These are phyloP conservation scores for Agrostemma githago DNA, from an alignment of 148 eudicot genomes.

Conservation along the genomic window DNA sequence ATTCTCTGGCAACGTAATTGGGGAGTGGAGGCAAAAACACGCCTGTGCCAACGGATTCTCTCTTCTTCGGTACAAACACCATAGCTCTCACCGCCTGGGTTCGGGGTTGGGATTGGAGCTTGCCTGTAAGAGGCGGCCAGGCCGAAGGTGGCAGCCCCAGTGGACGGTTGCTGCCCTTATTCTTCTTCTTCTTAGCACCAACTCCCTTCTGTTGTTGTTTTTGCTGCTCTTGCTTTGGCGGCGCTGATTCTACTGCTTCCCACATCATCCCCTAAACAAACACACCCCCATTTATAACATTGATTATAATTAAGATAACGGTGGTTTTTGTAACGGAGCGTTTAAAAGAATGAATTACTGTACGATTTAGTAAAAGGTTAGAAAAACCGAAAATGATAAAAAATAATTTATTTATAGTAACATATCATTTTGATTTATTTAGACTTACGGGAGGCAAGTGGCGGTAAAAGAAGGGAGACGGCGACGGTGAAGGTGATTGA, in stretches of 20 bases:
- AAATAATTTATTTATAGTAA: too few species aligned
- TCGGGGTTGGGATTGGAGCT: slow-evolving; percentile 26
- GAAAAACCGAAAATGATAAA: too few species aligned
- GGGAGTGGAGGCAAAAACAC: slow-evolving; percentile 57
- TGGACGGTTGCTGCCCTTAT: slow-evolving; percentile 13
- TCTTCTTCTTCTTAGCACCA: not conserved
- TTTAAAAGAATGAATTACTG: too few species aligned
- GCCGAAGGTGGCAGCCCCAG: slow-evolving; percentile 36
- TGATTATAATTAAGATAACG: not conserved
- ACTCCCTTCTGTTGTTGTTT: not conserved
- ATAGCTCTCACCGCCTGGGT: slow-evolving; percentile 31
- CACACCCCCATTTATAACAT: not conserved
- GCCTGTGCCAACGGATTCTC: slow-evolving; percentile 47
- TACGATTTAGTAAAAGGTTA: too few species aligned
- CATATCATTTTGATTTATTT: too few species aligned
- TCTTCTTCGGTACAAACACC: slow-evolving; percentile 31
- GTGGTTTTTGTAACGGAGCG: not conserved
- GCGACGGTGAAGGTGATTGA: slow-evolving; percentile 16
- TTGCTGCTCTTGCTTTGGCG: slow-evolving; percentile 12
- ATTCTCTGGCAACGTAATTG: slow-evolving; percentile 31
- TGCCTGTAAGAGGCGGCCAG: slow-evolving; percentile 55
- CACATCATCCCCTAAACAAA: slow-evolving; percentile 5
- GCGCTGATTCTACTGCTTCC: slow-evolving; percentile 5
- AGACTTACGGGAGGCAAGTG: too few species aligned
- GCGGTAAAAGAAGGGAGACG: slow-evolving; percentile 1